A percentile compares a stretch with the other conserved stretches of the same genome.
Conservation (phyloP, 2,329 filamentous ascomycete genomes). For the Colletotrichum neosansevieriae region DNA sequence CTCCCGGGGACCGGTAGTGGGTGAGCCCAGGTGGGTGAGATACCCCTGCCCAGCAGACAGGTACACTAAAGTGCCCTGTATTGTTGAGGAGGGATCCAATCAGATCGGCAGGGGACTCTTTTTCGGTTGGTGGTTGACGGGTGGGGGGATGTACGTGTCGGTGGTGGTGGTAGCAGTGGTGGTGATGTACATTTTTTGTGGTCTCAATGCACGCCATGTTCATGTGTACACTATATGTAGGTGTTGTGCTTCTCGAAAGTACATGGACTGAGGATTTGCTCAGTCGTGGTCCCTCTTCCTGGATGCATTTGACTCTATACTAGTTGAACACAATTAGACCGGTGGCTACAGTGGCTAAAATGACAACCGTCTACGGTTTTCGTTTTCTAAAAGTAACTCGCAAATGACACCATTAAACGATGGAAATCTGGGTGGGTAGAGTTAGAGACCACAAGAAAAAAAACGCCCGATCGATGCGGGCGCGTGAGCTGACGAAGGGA, state of each 20-base stretch:
- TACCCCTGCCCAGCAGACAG: background rate
- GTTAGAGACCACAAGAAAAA: background rate
- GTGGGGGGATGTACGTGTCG: background rate
- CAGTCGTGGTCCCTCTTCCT: background rate
- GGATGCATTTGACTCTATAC: background rate
- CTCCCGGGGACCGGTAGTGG: conserved; percentile 29
- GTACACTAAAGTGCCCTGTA: conserved; percentile 17
- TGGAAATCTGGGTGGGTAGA: background rate
- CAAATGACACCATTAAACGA: conserved; percentile 3
- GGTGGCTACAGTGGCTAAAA: no score
- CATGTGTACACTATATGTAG: no score
- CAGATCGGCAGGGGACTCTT: conserved; percentile 27
- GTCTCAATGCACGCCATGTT: conserved; percentile 20
- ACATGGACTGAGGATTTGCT: no score
- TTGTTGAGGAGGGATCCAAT: conserved; percentile 40
- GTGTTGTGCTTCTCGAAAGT: no score
- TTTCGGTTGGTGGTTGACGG: conserved; percentile 11
- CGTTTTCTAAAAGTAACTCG: no score
- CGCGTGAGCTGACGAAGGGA: conserved; percentile 39
- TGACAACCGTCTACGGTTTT: background rate
- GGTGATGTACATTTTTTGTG: background rate
- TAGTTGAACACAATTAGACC: no score
- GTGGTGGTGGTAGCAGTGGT: no score
- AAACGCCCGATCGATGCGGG: conserved; percentile 26
- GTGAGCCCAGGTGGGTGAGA: conserved; percentile 2